Percentiles rank a stretch among this genome's conserved stretches.
Evolutionary conservation across 495 filamentous ascomycete species (phyloP).

Genomic region (Talaromyces liani): DNA sequence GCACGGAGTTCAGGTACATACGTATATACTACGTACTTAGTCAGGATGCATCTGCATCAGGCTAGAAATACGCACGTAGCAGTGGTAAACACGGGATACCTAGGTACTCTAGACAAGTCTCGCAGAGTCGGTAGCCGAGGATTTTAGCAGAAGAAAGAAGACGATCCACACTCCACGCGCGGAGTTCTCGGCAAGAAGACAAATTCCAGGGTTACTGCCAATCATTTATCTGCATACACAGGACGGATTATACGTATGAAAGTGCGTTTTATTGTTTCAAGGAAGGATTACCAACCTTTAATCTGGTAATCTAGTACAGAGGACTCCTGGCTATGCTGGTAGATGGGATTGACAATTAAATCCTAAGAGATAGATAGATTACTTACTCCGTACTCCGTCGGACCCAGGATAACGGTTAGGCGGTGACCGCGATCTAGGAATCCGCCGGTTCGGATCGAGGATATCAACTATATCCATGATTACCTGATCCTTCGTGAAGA

Average conservation of each 20-base stretch:
- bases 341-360: neutral
- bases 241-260: neutral
- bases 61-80: neutral
- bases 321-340: neutral
- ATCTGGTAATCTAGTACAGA: neutral
- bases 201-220: neutral
- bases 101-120: neutral
- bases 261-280: neutral
- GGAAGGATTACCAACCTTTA: neutral
- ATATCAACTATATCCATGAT: neutral
- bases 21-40: neutral
- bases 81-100: neutral
- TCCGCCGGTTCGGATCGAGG: neutral
- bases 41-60: neutral
- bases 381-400: neutral
- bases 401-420: neutral
- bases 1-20: neutral
- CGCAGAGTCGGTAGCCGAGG: neutral
- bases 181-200: neutral
- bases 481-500: neutral
- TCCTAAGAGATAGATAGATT: neutral
- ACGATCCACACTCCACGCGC: neutral
- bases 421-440: neutral
- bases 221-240: neutral
- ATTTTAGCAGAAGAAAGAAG: neutral